A percentile compares a stretch with the other conserved stretches of the same genome.
phyloP scores from a whole-genome alignment of 768 basidiomycete genomes.

The Rhodotorula babjevae region DNA sequence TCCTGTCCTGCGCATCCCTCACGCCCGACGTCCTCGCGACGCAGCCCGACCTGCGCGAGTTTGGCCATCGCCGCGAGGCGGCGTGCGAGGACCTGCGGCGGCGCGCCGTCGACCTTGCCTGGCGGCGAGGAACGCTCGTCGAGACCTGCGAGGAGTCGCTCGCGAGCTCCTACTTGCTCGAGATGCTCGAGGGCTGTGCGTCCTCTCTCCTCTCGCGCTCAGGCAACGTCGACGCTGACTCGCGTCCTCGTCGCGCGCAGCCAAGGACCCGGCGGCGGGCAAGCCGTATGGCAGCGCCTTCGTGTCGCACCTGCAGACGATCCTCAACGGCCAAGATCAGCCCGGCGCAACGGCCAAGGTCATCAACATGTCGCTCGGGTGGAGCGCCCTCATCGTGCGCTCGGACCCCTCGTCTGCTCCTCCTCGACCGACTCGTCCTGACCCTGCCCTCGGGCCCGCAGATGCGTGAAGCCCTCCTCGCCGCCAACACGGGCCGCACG shows the following conservation, averaged over 20 bases:
- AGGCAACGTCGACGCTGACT: not conserved
- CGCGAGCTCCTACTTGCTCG: slow-evolving; percentile 35
- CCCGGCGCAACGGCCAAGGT: slow-evolving; percentile 13
- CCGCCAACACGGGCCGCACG: slow-evolving; percentile 29
- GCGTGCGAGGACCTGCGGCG: slow-evolving; percentile 16
- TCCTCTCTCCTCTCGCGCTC: not conserved
- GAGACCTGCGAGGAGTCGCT: slow-evolving; percentile 25
- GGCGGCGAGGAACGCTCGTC: slow-evolving; percentile 34
- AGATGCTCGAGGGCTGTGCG: slow-evolving; percentile 35
- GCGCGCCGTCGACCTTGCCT: slow-evolving; percentile 24
- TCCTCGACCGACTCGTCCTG: not conserved
- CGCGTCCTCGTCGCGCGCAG: not conserved
- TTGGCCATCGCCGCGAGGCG: slow-evolving; percentile 16
- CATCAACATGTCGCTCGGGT: slow-evolving; percentile 29
- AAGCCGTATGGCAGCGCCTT: slow-evolving; percentile 37
- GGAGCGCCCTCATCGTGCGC: slow-evolving; percentile 32
- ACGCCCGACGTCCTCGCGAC: slow-evolving; percentile 12
- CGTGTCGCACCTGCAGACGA: slow-evolving; percentile 30
- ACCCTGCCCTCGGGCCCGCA: not conserved
- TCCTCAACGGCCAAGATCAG: slow-evolving; percentile 20
- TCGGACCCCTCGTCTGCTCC: not conserved
- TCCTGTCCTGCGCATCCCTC: slow-evolving; percentile 18
- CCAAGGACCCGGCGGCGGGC: slow-evolving; percentile 21
- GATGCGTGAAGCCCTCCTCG: slow-evolving; percentile 37
- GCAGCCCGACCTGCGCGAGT: slow-evolving; percentile 27